Evolutionary conservation across 2,329 filamentous ascomycete species (phyloP).

Genomic region (Diaporthe ampelina): DNA sequence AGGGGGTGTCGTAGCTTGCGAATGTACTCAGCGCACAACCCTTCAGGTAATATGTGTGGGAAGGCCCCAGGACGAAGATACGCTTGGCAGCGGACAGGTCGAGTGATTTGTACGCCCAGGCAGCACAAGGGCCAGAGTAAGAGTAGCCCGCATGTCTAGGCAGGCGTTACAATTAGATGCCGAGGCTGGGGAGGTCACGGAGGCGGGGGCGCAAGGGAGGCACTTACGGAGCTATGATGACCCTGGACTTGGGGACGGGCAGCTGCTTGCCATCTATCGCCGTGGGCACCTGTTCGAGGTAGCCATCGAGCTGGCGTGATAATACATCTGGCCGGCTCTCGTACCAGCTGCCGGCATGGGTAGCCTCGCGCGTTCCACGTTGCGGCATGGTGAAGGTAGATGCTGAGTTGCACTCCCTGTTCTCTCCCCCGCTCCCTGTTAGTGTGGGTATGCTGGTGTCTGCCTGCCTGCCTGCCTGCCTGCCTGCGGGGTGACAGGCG

Average conservation of each 20-base stretch:
- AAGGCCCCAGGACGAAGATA: conserved; percentile 92
- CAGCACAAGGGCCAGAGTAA: conserved; percentile 92
- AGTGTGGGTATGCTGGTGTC: not conserved
- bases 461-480: conserved; percentile 1
- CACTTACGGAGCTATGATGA: conserved; percentile 93
- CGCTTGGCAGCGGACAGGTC: conserved; percentile 87
- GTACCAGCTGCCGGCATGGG: conserved; percentile 94
- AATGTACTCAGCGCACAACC: conserved; percentile 84
- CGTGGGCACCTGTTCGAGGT: conserved; percentile 79
- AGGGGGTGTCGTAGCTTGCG: conserved; percentile 78
- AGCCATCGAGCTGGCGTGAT: conserved; percentile 78
- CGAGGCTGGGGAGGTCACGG: conserved; percentile 31
- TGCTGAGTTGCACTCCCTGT: not conserved
- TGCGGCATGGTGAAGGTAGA: conserved; percentile 46
- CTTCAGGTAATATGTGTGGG: conserved; percentile 86
- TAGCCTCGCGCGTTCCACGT: conserved; percentile 64
- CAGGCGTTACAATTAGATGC: conserved; percentile 12
- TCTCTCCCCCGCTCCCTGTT: too few species aligned
- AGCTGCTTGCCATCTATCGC: conserved; percentile 71
- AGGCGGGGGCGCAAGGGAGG: conserved; percentile 22
- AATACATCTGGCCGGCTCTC: conserved; percentile 71
- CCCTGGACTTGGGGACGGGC: conserved; percentile 80
- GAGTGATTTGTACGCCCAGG: conserved; percentile 92
- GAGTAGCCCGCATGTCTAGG: conserved; percentile 90
- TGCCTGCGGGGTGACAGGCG: not conserved